Evolutionary conservation across 2,329 filamentous ascomycete species (phyloP), one percentile per base, ranked within the genome.

Genomic region (Chrysoporthe puriensis): DNA sequence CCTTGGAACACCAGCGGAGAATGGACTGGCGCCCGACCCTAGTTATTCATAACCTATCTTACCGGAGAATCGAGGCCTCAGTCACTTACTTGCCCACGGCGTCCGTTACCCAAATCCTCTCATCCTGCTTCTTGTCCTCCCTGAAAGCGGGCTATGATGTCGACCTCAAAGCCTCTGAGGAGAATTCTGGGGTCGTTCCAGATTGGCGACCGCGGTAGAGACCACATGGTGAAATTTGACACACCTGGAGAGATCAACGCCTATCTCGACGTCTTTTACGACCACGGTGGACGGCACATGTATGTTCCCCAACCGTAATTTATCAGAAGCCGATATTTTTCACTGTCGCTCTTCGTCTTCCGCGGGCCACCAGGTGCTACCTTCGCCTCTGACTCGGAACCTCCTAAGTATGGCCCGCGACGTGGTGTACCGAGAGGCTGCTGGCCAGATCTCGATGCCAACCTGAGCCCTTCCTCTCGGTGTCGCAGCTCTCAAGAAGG

Each of bases 201-300:
- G 71, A 40, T 72, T 14, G 70, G 71, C 16, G 70, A 72, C 56
- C 60, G 14, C 7, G 43, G 50, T 18, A 57, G 18, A 7, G 66
- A 71, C 26, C 5, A 40, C 2, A n/a, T 68, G 14, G 69, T 58
- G 13, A 67, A 57, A 16, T 70, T 69, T 42, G 71, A 72, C 54
- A 70, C 69, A 0, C 70, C 70, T 4, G 71, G 72, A 1, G 66
- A 79, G 43, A 74, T 79, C 0, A 73, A 72, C 0, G 68, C 40
- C 1, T 71, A 69, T 8, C 66, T 76, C 1, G 71, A 75, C 42
- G 66, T 69, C 2, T 76, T 76, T 56, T 64, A 70, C 40, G 52
- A 67, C 1, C 73, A 72, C 7, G 78, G 78, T 16, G 72, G 75
- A 46, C 67, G 63, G 40, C 70, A 74, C 14, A 4, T 52, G 21